Evolutionary conservation across 352 stramenopile genomes (phyloP).

Genomic region (Globisporangium uncinulatum): DNA sequence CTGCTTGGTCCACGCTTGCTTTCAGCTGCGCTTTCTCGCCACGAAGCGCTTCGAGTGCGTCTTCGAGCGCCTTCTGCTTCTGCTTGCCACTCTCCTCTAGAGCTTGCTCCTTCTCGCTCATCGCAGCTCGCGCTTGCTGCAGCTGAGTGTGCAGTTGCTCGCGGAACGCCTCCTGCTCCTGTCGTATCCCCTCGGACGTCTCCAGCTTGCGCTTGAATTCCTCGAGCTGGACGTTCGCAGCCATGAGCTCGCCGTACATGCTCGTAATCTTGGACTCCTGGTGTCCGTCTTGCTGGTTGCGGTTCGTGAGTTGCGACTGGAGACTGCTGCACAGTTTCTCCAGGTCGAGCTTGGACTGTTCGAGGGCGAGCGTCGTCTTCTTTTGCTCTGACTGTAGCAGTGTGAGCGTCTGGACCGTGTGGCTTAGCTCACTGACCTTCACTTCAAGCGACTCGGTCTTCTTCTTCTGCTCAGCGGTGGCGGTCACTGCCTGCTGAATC

Average conservation of each 20-base stretch:
- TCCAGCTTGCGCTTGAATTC: constrained; percentile 64
- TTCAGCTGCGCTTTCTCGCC: constrained; percentile 39
- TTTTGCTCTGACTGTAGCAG: constrained; percentile 54
- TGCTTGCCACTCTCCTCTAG: constrained; percentile 37
- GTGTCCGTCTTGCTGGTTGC: constrained; percentile 51
- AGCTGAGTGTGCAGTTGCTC: constrained; percentile 50
- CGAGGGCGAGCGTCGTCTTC: constrained; percentile 39
- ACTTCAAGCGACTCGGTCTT: constrained; percentile 39
- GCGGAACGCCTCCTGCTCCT: constrained; percentile 54
- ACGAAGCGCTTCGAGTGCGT: constrained; percentile 23
- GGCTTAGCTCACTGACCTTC: constrained; percentile 44
- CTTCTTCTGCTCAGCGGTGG: constrained; percentile 42
- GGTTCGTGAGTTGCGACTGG: constrained; percentile 50
- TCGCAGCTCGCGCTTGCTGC: constrained; percentile 33
- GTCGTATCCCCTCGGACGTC: constrained; percentile 54
- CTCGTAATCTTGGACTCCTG: constrained; percentile 68
- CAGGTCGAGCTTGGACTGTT: constrained; percentile 64
- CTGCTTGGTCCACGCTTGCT: constrained; percentile 29
- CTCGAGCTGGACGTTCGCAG: constrained; percentile 68
- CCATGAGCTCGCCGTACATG: constrained; percentile 67
- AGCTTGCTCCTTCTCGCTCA: constrained; percentile 43
- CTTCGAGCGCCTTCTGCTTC: constrained; percentile 27
- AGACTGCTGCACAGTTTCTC: constrained; percentile 56
- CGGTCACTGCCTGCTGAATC: constrained; percentile 19
- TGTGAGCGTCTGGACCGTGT: constrained; percentile 51